phyloP scores from a whole-genome alignment of 2,329 filamentous ascomycete genomes.

The Ramichloridium luteum region DNA sequence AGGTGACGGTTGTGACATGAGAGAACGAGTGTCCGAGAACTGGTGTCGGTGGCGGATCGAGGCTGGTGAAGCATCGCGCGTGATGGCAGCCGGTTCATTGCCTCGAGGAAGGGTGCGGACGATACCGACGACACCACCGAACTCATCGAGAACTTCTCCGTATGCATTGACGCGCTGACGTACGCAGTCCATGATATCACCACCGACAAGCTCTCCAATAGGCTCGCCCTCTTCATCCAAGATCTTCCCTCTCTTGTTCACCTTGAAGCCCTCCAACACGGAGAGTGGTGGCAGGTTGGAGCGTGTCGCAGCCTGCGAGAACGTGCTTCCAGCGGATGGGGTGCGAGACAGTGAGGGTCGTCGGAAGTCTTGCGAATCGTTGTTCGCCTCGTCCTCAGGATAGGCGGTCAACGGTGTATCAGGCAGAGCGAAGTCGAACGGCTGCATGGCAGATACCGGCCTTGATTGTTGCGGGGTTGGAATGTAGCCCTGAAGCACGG shows the following conservation, averaged over 20 bases:
- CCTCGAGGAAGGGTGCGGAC: slow-evolving; percentile 15
- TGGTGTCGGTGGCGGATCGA: slow-evolving; percentile 1
- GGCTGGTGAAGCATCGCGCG: slow-evolving; percentile 2
- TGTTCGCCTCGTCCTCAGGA: too few species aligned
- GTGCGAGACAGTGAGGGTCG: too few species aligned
- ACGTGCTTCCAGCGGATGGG: too few species aligned
- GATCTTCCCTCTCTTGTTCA: slow-evolving; percentile 42
- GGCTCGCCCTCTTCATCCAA: slow-evolving; percentile 37
- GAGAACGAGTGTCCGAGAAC: too few species aligned
- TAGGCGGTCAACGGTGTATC: too few species aligned
- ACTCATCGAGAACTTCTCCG: slow-evolving; percentile 37
- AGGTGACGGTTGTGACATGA: too few species aligned
- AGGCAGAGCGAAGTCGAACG: too few species aligned
- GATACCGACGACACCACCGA: slow-evolving; percentile 33
- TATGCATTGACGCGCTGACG: slow-evolving; percentile 35
- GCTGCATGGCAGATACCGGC: too few species aligned
- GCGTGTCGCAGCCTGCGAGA: too few species aligned
- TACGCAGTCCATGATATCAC: slow-evolving; percentile 32
- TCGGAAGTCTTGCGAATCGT: too few species aligned
- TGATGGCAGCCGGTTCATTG: slow-evolving; percentile 3
- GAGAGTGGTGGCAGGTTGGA: slow-evolving; percentile 26
- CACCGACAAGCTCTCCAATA: slow-evolving; percentile 36
- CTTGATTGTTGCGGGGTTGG: too few species aligned
- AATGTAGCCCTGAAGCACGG: too few species aligned
- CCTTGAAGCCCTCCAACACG: slow-evolving; percentile 39